Evolutionary conservation across 495 filamentous ascomycete species (phyloP).

Genomic region (Aspergillus biplanus): DNA sequence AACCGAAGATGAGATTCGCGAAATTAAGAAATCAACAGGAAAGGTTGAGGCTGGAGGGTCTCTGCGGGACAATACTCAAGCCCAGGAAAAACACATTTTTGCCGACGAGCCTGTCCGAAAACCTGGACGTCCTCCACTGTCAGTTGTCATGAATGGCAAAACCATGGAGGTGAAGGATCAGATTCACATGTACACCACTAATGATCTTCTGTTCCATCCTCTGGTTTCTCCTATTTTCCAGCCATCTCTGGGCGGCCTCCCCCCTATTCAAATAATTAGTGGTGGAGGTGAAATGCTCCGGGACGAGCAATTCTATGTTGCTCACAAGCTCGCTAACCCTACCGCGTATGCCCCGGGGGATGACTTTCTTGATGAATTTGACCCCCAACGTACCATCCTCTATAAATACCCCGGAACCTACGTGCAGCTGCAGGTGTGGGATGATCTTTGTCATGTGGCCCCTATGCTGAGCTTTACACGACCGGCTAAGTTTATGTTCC

Average conservation of each 20-base stretch:
- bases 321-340: slow-evolving; percentile 90
- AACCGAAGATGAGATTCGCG: slow-evolving; percentile 68
- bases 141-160: slow-evolving; percentile 60
- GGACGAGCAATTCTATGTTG: slow-evolving; percentile 93
- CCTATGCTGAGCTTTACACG: slow-evolving; percentile 88
- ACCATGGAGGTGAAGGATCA: slow-evolving; percentile 82
- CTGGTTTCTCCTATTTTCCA: slow-evolving; percentile 88
- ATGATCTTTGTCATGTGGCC: slow-evolving; percentile 89
- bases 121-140: slow-evolving; percentile 5
- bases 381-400: slow-evolving; percentile 56
- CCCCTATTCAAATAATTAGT: slow-evolving; percentile 80
- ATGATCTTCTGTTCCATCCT: slow-evolving; percentile 82
- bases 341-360: slow-evolving; percentile 70
- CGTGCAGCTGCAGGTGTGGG: slow-evolving; percentile 96
- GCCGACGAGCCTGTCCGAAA: slow-evolving; percentile 3
- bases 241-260: slow-evolving; percentile 83
- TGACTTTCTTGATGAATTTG: slow-evolving; percentile 64
- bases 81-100: slow-evolving; percentile 28
- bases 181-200: slow-evolving; percentile 93
- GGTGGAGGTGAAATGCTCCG: slow-evolving; percentile 87
- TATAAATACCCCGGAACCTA: slow-evolving; percentile 77
- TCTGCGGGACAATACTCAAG: slow-evolving; percentile 19
- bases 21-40: slow-evolving; percentile 40
- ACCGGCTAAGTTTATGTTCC: slow-evolving; percentile 95
- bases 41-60: slow-evolving; percentile 24